Percentiles rank a stretch among this genome's conserved stretches.
phyloP scores from a whole-genome alignment of 768 basidiomycete genomes.

The Lenzites betulinus region DNA sequence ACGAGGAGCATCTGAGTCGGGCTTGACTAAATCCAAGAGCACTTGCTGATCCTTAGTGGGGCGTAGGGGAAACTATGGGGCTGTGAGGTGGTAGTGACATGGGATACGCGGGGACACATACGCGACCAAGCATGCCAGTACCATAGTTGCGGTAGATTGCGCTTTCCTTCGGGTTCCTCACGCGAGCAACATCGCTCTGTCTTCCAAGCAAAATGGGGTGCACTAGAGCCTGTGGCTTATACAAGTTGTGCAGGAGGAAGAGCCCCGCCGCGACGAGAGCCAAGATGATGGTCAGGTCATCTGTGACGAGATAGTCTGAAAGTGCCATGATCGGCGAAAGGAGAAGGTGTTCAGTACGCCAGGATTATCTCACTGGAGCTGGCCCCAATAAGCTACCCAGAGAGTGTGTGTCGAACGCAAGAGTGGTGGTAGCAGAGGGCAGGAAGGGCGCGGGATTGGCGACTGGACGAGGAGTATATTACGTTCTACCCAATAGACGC shows the following conservation, averaged over 20 bases:
- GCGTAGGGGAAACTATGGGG: conserved; percentile 65
- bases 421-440: neutral
- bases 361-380: neutral
- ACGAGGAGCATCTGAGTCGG: conserved; percentile 65
- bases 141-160: conserved; percentile 91
- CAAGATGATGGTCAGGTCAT: conserved; percentile 78
- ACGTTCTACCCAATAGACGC: neutral
- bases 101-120: conserved; percentile 36
- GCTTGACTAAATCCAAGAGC: conserved; percentile 64
- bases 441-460: neutral
- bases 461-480: neutral
- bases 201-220: conserved; percentile 93
- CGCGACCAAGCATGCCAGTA: conserved; percentile 80
- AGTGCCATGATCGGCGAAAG: conserved; percentile 36
- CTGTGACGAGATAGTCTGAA: conserved; percentile 66
- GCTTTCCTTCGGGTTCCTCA: conserved; percentile 79
- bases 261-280: conserved; percentile 75
- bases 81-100: conserved; percentile 11
- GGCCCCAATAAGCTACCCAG: neutral
- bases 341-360: neutral
- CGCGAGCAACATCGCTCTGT: conserved; percentile 86
- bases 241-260: conserved; percentile 75
- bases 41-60: conserved; percentile 74
- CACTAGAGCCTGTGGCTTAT: conserved; percentile 82
- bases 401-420: neutral